These are phyloP conservation scores for Hysterangium stoloniferum DNA, from an alignment of 768 basidiomycete genomes.

Conservation along the genomic window DNA sequence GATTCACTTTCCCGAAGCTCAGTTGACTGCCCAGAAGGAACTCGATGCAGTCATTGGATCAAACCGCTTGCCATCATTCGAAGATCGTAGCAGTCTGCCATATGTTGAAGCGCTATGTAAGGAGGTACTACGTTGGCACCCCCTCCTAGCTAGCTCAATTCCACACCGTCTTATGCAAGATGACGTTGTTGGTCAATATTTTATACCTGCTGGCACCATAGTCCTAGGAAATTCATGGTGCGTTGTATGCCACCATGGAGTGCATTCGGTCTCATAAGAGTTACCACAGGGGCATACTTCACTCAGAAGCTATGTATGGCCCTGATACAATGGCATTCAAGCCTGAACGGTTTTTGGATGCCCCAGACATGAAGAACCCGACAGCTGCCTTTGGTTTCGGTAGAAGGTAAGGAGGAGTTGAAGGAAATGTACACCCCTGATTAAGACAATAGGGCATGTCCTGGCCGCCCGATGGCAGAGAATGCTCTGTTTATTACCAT, in stretches of 20 bases:
- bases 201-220: constrained; percentile 35
- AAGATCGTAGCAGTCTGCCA: constrained; percentile 23
- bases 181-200: constrained; percentile 38
- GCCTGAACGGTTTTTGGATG: constrained; percentile 24
- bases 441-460: constrained; percentile 8
- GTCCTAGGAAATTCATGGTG: constrained; percentile 14
- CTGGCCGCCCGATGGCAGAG: constrained; percentile 8
- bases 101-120: constrained; percentile 22
- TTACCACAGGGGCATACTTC: constrained; percentile 26
- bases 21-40: constrained; percentile 26
- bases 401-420: neutral
- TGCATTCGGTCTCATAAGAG: neutral
- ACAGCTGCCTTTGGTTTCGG: constrained; percentile 1
- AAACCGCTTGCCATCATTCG: constrained; percentile 19
- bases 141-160: constrained; percentile 15
- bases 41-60: constrained; percentile 22
- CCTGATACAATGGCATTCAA: constrained; percentile 22
- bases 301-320: constrained; percentile 21
- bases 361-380: constrained; percentile 1
- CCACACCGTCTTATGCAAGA: constrained; percentile 23
- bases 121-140: constrained; percentile 19
- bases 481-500: constrained; percentile 7
- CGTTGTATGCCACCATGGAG: too few species aligned
- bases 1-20: constrained; percentile 24
- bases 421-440: neutral